phyloP scores from a whole-genome alignment of 345 rosid species.

The Brassica carinata region DNA sequence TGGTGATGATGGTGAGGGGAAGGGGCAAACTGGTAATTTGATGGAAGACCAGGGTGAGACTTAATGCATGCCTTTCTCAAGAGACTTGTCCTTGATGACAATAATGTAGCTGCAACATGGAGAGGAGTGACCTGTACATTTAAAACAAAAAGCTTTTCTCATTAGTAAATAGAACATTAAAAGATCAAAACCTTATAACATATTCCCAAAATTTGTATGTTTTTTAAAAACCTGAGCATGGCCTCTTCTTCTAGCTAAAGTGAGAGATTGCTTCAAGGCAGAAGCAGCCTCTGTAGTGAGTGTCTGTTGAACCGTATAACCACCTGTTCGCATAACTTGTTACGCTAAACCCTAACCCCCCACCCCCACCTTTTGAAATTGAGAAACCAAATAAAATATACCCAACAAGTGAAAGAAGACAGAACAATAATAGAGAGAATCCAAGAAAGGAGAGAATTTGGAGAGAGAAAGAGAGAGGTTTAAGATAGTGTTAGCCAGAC shows the following conservation, averaged over 20 bases:
- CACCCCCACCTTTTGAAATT: constrained; percentile 34
- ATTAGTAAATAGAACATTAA: constrained; percentile 4
- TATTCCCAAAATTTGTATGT: background rate
- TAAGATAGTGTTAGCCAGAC: constrained; percentile 42
- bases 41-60: constrained; percentile 51
- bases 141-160: background rate
- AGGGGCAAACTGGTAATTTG: constrained; percentile 47
- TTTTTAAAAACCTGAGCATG: constrained; percentile 68
- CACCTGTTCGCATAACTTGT: constrained; percentile 97
- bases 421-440: background rate
- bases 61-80: constrained; percentile 72
- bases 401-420: constrained; percentile 20
- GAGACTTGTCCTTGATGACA: constrained; percentile 56
- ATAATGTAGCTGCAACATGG: constrained; percentile 76
- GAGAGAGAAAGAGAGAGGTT: constrained; percentile 2
- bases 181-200: background rate
- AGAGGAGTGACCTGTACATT: constrained; percentile 68
- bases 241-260: constrained; percentile 88
- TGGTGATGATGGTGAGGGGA: constrained; percentile 38
- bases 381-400: background rate
- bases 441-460: background rate
- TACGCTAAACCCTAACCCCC: constrained; percentile 59
- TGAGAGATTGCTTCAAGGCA: constrained; percentile 90
- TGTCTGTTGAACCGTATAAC: constrained; percentile 91
- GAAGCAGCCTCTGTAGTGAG: constrained; percentile 98